Base-by-base conservation (phyloP, 1,284 basidiomycete species). In the Kwoniella shivajii region DNA sequence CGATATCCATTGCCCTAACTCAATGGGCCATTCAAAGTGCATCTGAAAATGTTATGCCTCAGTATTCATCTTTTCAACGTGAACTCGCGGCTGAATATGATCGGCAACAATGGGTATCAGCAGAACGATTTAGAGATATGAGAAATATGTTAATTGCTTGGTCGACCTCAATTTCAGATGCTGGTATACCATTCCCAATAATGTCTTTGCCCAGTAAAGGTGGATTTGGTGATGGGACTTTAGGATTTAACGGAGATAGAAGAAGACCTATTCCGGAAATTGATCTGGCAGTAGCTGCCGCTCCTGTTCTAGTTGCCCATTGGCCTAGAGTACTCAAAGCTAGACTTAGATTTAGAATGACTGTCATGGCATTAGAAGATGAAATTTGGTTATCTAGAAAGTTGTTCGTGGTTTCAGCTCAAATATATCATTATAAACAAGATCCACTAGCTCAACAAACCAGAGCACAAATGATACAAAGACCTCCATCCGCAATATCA, bases 211-310 rank as follows among this genome's bases (percentile, higher is more conserved):
- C 69, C 3, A 36, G 44, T 2, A 61, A 53, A 45, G 65, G 65
- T 6, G 49, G 46, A 5, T 50, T 67, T 4, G 72, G 72, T 20
- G 54, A 68, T 34, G 71, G 69, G 1, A 20, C 64, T 6, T 16
- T 14, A 0, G 61, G 59, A 11, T 63, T 56, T 51, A 59, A 54
- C 11, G 57, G 61, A 14, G 69, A 72, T 42, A 42, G 46, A n/a
- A 59, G 69, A 10, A 61, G 71, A 31, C 34, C 58, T 1, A 64
- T 74, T 5, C 72, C 72, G 1, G 63, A 66, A 20, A 29, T 18
- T 10, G 61, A 60, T 16, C 68, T 72, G 54, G 62, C 64, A 1
- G 59, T 56, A 5, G 58, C 61, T 1, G 60, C 60, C 3, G 66
- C 59, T 3, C 60, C 62, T 0, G 41, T 64, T 10, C 54, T 74